phyloP scores from a whole-genome alignment of 2,329 filamentous ascomycete genomes.

The Exophiala alcalophila region DNA sequence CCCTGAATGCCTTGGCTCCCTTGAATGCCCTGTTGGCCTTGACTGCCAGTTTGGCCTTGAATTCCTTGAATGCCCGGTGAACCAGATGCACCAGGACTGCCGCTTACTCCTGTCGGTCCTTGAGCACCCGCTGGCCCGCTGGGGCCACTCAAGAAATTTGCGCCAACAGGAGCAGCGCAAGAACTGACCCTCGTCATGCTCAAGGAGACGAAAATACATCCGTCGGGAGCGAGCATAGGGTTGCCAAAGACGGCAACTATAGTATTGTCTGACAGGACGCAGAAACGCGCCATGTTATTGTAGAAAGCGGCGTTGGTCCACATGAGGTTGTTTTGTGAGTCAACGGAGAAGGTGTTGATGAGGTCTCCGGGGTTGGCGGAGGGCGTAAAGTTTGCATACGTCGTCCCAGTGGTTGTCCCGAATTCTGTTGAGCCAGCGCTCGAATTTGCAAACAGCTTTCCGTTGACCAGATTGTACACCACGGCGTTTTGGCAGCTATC shows the following conservation, averaged over 20 bases:
- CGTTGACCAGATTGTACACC: slow-evolving; percentile 23
- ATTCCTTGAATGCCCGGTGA: slow-evolving; percentile 1
- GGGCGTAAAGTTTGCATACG: slow-evolving; percentile 24
- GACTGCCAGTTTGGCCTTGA: background rate
- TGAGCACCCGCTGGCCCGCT: background rate
- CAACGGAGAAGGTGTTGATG: slow-evolving; percentile 27
- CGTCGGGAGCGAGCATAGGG: slow-evolving; percentile 15
- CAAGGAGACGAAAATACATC: slow-evolving; percentile 26
- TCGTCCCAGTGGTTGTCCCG: slow-evolving; percentile 19
- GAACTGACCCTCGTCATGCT: slow-evolving; percentile 12
- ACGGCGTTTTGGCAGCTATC: slow-evolving; percentile 23
- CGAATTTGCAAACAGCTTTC: slow-evolving; percentile 26
- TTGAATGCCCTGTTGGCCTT: background rate
- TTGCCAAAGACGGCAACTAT: slow-evolving; percentile 26
- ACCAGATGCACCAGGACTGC: slow-evolving; percentile 4
- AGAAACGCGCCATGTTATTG: slow-evolving; percentile 26
- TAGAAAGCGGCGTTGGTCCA: slow-evolving; percentile 26
- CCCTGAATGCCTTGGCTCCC: background rate
- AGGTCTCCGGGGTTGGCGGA: slow-evolving; percentile 21
- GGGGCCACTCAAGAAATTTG: slow-evolving; percentile 4
- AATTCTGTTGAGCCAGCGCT: slow-evolving; percentile 23
- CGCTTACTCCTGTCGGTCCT: background rate
- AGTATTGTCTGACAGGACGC: slow-evolving; percentile 21
- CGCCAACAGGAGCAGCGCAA: slow-evolving; percentile 10
- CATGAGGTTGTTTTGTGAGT: slow-evolving; percentile 21